Evolutionary conservation across 495 filamentous ascomycete genomes (phyloP).

Genomic region (Tuber borchii): DNA sequence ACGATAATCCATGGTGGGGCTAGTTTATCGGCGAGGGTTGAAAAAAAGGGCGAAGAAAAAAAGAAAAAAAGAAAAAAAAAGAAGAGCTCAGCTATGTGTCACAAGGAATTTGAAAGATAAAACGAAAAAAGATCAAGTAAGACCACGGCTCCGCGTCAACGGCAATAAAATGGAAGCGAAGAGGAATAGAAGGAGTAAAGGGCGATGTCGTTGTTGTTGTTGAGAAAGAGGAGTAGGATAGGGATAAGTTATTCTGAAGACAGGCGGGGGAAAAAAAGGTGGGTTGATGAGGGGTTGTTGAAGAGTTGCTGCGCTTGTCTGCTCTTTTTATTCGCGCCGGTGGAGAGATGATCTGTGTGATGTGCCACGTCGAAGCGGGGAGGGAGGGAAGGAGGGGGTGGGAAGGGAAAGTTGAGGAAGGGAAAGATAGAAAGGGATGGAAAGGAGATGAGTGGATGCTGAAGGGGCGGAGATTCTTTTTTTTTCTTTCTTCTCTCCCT

Average conservation of each 20-base stretch:
- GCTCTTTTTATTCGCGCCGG: background rate
- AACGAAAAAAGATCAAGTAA: background rate
- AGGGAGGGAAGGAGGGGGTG: conserved; percentile 16
- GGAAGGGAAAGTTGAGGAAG: conserved; percentile 14
- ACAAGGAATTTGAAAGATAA: background rate
- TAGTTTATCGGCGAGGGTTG: background rate
- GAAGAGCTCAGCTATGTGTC: background rate
- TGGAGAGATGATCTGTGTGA: conserved; percentile 36
- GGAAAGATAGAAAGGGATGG: background rate
- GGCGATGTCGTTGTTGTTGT: conserved; percentile 14
- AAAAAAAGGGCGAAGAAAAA: background rate
- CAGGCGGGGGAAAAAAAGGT: background rate
- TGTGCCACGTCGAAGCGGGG: conserved; percentile 37
- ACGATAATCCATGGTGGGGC: conserved; percentile 25
- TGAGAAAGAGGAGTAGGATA: conserved; percentile 6
- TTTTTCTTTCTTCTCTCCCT: background rate
- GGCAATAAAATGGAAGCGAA: conserved; percentile 8
- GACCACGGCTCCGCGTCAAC: conserved; percentile 4
- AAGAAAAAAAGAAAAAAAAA: conserved; percentile 2
- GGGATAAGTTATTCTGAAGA: conserved; percentile 19
- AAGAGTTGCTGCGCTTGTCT: background rate
- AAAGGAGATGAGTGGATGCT: background rate
- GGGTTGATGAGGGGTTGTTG: conserved; percentile 1
- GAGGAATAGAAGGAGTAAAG: background rate
- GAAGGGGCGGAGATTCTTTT: background rate